Evolutionary conservation across 2,329 filamentous ascomycete genomes (phyloP), one percentile per base, ranked within the genome.

Genomic region (Hymenoscyphus linearis): DNA sequence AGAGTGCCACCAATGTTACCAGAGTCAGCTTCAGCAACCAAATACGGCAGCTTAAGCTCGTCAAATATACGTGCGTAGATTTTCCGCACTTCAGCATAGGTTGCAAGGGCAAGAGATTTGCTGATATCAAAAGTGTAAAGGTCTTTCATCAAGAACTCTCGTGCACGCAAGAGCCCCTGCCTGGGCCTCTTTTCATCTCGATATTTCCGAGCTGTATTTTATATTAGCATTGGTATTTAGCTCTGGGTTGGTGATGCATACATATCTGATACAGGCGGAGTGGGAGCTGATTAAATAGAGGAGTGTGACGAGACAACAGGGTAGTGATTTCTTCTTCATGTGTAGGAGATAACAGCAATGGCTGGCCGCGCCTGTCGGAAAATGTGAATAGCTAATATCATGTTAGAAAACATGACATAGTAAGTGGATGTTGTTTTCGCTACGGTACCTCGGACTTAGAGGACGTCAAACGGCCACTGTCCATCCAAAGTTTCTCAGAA

Each of bases 61-160:
- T 89, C 77, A 69, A 99, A 96, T 57, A 99, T 83, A 18, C 81
- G 81, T 13, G 79, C 80, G 72, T 99, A 99, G 1, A 89, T 88
- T 40, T 75, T 74, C 56, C 89, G 85, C 2, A 96, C 91, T 50
- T 86, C 77, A 6, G 84, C 76, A 68, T 99, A 99, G 0, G 93
- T 96, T 56, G 83, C 76, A n/a, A 93, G 78, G 1, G 93, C 93
- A n/a, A 83, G 77, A 27, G 83, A 76, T 0, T 80, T 73, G 3
- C 82, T 87, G 37, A 81, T 77, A 71, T 99, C 95, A 71, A 99
- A 99, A 0, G 93, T 97, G 74, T 99, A 99, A 0, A 99, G 82
- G 74, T 99, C 95, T 75, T 99, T 99, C 95, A 99, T 99, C 68
- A 91, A 77, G 70, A 99, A 99, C 71, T 99, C 95, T 64, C 92